phyloP scores from a whole-genome alignment of 768 basidiomycete genomes.

The Hirschioporus abietinus region DNA sequence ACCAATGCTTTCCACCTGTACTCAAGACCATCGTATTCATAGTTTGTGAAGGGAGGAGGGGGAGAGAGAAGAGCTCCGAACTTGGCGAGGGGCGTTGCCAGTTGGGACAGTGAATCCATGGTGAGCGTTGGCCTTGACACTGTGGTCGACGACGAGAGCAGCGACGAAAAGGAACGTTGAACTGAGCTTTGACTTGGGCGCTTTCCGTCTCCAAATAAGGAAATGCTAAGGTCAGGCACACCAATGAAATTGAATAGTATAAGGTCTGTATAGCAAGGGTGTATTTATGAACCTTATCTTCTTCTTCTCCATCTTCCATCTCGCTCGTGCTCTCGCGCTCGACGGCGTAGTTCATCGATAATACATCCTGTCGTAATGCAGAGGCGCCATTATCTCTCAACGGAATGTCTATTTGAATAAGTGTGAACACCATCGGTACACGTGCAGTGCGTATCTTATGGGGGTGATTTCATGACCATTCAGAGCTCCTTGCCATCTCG shows the following conservation, averaged over 20 bases:
- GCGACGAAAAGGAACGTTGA: conserved; percentile 8
- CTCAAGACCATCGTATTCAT: conserved; percentile 71
- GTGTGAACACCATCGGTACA: neutral
- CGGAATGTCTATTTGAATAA: neutral
- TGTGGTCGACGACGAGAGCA: conserved; percentile 5
- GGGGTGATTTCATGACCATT: neutral
- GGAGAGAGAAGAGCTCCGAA: conserved; percentile 41
- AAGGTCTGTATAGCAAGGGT: no score
- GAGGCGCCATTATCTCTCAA: neutral
- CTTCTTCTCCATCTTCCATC: neutral
- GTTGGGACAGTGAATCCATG: conserved; percentile 1
- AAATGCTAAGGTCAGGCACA: neutral
- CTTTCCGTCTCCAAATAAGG: neutral
- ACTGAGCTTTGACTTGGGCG: neutral
- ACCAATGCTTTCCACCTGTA: conserved; percentile 69
- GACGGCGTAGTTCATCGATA: neutral
- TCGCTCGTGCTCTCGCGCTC: neutral
- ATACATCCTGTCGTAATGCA: neutral
- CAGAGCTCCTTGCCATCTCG: neutral
- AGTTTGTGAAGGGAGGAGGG: conserved; percentile 44
- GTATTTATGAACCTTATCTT: neutral
- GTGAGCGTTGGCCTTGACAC: conserved; percentile 4
- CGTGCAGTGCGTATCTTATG: neutral
- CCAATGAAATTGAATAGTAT: neutral
- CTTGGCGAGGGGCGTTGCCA: conserved; percentile 15